A percentile compares a stretch with the other conserved stretches of the same genome.
These are phyloP conservation scores for Carex parvula DNA, from an alignment of 176 grass and related monocot species.

Conservation along the genomic window DNA sequence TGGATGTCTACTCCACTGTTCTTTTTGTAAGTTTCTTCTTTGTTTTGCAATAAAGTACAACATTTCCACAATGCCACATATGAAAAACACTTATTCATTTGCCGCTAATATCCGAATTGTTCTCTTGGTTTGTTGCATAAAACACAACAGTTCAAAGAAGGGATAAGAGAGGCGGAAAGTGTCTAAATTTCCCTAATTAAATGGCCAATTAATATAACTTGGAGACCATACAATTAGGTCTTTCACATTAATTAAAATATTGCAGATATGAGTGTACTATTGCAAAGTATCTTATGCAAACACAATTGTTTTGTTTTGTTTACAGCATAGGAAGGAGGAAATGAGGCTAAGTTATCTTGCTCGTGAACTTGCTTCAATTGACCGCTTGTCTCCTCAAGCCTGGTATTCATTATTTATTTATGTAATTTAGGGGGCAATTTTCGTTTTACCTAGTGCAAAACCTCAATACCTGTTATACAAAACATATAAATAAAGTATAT, in stretches of 20 bases:
- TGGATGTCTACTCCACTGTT: constrained; percentile 97
- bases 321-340: constrained; percentile 90
- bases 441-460: not conserved
- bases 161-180: not conserved
- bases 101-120: not conserved
- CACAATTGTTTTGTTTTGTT: constrained; percentile 25
- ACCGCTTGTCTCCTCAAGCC: constrained; percentile 92
- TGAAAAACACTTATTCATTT: constrained; percentile 4
- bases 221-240: not conserved
- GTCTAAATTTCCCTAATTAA: not conserved
- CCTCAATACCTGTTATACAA: constrained; percentile 5
- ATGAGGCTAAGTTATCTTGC: constrained; percentile 97
- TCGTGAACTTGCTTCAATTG: constrained; percentile 83
- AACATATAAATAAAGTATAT: not conserved
- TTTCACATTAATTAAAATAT: not conserved
- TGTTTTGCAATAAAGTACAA: not conserved
- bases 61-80: not conserved
- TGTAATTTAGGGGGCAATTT: not conserved
- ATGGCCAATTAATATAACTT: not conserved
- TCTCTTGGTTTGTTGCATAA: not conserved
- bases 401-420: constrained; percentile 45
- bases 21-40: constrained; percentile 70
- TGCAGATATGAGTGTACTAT: not conserved
- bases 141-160: not conserved
- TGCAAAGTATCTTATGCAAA: not conserved